phyloP scores from a whole-genome alignment of 2,329 filamentous ascomycete species.

The Talaromyces pinophilus region DNA sequence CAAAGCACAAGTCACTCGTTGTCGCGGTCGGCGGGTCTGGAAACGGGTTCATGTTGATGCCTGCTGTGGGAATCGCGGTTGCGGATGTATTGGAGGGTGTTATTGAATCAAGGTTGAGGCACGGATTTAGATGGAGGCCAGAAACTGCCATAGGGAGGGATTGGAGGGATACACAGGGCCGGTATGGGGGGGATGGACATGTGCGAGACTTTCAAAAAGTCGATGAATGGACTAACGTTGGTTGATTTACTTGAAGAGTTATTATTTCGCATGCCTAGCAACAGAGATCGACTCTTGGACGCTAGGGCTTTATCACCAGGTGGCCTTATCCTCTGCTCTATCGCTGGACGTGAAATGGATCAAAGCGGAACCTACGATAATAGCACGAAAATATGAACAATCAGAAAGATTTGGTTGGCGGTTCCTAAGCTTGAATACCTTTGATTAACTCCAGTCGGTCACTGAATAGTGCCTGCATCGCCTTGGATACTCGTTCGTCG shows the following conservation, averaged over 20 bases:
- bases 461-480: too few species aligned
- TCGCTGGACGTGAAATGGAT: too few species aligned
- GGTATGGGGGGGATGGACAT: constrained; percentile 36
- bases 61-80: constrained; percentile 52
- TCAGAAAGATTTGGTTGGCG: too few species aligned
- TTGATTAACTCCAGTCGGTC: too few species aligned
- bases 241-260: too few species aligned
- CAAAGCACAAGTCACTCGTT: constrained; percentile 46
- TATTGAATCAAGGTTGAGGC: constrained; percentile 46
- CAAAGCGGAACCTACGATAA: too few species aligned
- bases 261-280: too few species aligned
- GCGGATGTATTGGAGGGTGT: constrained; percentile 50
- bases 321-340: too few species aligned
- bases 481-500: not conserved
- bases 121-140: constrained; percentile 53
- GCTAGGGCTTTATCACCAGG: too few species aligned
- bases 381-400: not conserved
- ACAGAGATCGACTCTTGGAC: too few species aligned
- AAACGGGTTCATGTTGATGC: constrained; percentile 55
- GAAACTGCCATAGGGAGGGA: constrained; percentile 45
- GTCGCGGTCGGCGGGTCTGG: constrained; percentile 54
- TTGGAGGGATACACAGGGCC: constrained; percentile 52
- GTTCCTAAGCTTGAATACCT: too few species aligned
- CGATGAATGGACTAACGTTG: constrained; percentile 14
- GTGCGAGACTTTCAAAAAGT: constrained; percentile 19